These are phyloP conservation scores for Populus tomentosa DNA, from an alignment of 441 rosid species.

Conservation along the genomic window DNA sequence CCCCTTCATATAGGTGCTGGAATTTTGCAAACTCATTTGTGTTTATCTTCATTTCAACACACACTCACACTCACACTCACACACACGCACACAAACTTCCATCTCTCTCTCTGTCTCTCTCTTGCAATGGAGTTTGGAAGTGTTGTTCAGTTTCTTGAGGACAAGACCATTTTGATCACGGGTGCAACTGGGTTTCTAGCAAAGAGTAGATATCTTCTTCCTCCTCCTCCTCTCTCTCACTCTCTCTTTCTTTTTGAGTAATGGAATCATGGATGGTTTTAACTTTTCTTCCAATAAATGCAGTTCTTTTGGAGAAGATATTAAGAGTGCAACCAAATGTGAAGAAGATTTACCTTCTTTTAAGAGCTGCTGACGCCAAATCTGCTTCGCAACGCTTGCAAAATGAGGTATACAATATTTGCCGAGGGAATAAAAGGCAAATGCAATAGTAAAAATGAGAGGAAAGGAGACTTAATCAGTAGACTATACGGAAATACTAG, in stretches of 20 bases:
- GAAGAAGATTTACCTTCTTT: slow-evolving; percentile 55
- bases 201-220: slow-evolving; percentile 34
- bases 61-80: not conserved
- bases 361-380: slow-evolving; percentile 54
- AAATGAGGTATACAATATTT: slow-evolving; percentile 39
- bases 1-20: not conserved
- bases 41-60: not conserved
- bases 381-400: slow-evolving; percentile 49
- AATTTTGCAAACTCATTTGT: not conserved
- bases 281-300: not conserved
- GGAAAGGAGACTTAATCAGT: not conserved
- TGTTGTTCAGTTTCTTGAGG: slow-evolving; percentile 45
- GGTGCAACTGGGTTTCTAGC: slow-evolving; percentile 73
- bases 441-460: not conserved
- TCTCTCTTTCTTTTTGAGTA: too few relatives aligned
- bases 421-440: not conserved
- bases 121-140: slow-evolving; percentile 44
- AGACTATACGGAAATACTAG: too few relatives aligned
- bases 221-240: too few relatives aligned
- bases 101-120: not conserved
- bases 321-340: slow-evolving; percentile 62
- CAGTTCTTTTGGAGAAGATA: slow-evolving; percentile 60
- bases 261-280: not conserved
- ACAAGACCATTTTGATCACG: slow-evolving; percentile 51
- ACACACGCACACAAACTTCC: not conserved